Evolutionary conservation across 2,329 filamentous ascomycete species (phyloP), one percentile per base, ranked within the genome.

Genomic region (Trichoderma lentiforme): DNA sequence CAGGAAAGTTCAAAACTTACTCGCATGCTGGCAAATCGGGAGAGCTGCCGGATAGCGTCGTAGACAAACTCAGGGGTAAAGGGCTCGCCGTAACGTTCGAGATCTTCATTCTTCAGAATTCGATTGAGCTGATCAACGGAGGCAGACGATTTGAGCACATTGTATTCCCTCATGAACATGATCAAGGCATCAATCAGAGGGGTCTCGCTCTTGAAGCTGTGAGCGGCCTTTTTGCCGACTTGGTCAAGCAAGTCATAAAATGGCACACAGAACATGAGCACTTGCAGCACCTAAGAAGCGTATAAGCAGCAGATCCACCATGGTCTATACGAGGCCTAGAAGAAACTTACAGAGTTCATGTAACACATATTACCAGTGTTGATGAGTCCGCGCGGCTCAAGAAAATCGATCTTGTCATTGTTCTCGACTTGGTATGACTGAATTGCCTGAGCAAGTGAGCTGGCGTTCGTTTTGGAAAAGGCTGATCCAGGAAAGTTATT

Each of bases 321-420:
- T 6, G 21, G 32, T n/a, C 6, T 24, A 63, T 21, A 36, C 26
- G 11, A 60, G 4, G 11, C n/a, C 28, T 28, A 11, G 4, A 36
- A 12, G n/a, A 18, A n/a, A 84, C 93, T 84, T 87, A 97, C 95
- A 74, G 96, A 98, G 85, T 98, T 99, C 96, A 99, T 98, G 83
- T 99, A 99, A 83, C 96, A 99, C 93, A 98, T 97, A 80, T 99
- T 98, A 64, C 96, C 96, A 53, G 95, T 97, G 83, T 99, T 99
- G 76, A 97, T 93, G 78, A 99, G 88, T 63, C 96, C 96, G 75
- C 95, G 90, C 65, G 96, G 96, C 82, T 98, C 94, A 65, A 99
- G 87, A 78, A 98, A 98, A 21, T 92, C 86, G 75, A 95, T 85
- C 77, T 92, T 93, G 36, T 88, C 84, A 47, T 87, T 86, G 47